A percentile compares a stretch with the other conserved stretches of the same genome.
phyloP scores from a whole-genome alignment of 768 basidiomycete genomes.

The Saitozyma sp. region DNA sequence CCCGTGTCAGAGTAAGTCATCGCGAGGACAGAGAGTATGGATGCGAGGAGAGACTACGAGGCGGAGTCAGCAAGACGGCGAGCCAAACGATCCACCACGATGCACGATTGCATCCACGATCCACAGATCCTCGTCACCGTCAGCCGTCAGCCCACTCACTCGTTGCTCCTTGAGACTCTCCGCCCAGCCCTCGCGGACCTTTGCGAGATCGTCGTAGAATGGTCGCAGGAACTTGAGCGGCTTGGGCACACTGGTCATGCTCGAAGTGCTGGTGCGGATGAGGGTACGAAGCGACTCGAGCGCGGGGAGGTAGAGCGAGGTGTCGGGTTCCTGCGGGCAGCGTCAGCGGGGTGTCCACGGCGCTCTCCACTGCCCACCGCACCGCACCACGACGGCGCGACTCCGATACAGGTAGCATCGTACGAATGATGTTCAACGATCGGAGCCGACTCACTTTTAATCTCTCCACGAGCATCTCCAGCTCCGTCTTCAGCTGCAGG shows the following conservation, averaged over 20 bases:
- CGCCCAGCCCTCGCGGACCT: slow-evolving; percentile 69
- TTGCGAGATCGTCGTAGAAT: slow-evolving; percentile 83
- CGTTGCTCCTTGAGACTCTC: slow-evolving; percentile 62
- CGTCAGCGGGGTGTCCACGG: slow-evolving; percentile 7
- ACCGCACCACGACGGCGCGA: not conserved
- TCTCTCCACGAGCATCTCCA: slow-evolving; percentile 95
- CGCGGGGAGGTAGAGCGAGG: slow-evolving; percentile 78
- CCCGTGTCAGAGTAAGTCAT: slow-evolving; percentile 99
- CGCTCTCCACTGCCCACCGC: not conserved
- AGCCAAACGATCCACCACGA: too few species aligned
- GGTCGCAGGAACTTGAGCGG: slow-evolving; percentile 97
- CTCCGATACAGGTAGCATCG: not conserved
- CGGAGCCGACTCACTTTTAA: slow-evolving; percentile 70
- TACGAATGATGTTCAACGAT: too few species aligned
- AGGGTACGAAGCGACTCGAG: slow-evolving; percentile 89
- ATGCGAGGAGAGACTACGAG: slow-evolving; percentile 82
- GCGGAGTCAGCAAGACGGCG: too few species aligned
- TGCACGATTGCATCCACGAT: too few species aligned
- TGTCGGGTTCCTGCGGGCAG: slow-evolving; percentile 73
- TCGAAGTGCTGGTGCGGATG: slow-evolving; percentile 93
- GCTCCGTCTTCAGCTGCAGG: slow-evolving; percentile 82
- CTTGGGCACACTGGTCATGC: slow-evolving; percentile 99
- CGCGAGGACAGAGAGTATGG: slow-evolving; percentile 94
- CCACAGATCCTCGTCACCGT: not conserved
- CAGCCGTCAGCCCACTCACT: slow-evolving; percentile 25